Evolutionary conservation across 2,329 filamentous ascomycete species (phyloP), one percentile per base, ranked within the genome.

Genomic region (Eutypa lata): DNA sequence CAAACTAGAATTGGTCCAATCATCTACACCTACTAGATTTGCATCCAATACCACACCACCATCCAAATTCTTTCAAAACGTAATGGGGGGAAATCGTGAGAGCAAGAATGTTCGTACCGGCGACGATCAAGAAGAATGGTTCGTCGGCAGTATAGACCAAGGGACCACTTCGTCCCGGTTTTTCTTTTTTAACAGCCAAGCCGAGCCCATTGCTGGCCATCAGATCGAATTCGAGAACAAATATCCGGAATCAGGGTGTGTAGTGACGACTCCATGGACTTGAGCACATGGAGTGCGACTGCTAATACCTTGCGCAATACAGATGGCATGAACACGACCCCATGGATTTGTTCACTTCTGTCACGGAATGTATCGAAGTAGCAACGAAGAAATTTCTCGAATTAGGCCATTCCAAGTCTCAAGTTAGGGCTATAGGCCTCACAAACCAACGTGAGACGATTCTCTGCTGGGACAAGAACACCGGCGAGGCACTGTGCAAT

Each of bases 281-380:
- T 28, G 35, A 45, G 28, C 52, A 42, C 43, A 28, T 45, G 48
- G 43, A 50, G 45, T 35, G 51, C 46, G 48, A 48, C 42, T 47
- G 53, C 53, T 58, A 52, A 58, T 52, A 22, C 11, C 37, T 21
- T 14, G 52, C 50, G 28, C 47, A 40, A 49, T 42, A 19, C 52
- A 93, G 90, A 71, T 95, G 90, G 90, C 90, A 96, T 70, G 91
- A 96, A 69, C 91, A 96, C 67, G 87, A 95, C 64, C 90, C 91
- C 4, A 73, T 83, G 48, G 89, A 91, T 65, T 82, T 96, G 50
- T 77, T 95, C 45, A 74, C 77, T 50, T 88, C 90, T 1, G 90
- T 93, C 31, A 82, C 90, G 65, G 80, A 80, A 57, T 96, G 91
- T 71, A 91, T 96, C 61, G 87, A 91, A 61, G 82, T 84, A 57